Percentiles rank a stretch among this genome's conserved stretches.
Conservation (phyloP, 2,329 filamentous ascomycete species). For the Berkeleyomyces rouxiae region DNA sequence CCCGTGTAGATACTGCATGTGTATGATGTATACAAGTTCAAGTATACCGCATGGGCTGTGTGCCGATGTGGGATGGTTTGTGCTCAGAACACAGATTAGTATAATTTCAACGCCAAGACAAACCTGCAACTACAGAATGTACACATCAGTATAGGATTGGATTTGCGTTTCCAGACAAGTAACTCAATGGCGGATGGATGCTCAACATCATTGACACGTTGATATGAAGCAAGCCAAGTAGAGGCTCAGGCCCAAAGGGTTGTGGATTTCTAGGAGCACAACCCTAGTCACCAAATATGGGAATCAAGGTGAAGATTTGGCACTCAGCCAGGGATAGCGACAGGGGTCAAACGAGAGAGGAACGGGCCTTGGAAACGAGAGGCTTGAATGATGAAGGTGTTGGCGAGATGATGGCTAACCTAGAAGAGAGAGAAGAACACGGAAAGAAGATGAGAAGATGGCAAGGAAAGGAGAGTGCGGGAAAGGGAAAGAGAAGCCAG, state of each 20-base stretch:
- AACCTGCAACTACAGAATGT: too few species aligned
- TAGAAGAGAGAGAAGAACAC: not conserved
- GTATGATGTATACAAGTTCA: too few species aligned
- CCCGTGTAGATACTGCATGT: not conserved
- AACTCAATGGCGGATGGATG: not conserved
- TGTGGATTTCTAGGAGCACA: conserved; percentile 1
- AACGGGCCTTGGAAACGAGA: not conserved
- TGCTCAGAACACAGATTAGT: too few species aligned
- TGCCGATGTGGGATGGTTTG: too few species aligned
- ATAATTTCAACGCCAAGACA: too few species aligned
- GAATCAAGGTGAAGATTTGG: not conserved
- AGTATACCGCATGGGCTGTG: too few species aligned
- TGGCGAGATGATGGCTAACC: not conserved
- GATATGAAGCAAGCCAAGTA: not conserved
- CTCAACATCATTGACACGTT: not conserved
- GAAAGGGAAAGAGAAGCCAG: not conserved
- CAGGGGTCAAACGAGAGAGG: conserved; percentile 5
- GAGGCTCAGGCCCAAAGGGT: not conserved
- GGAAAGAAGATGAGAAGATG: not conserved
- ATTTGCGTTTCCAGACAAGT: too few species aligned
- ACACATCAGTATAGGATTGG: too few species aligned
- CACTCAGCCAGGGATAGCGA: not conserved
- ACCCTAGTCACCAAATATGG: not conserved
- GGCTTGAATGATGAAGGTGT: not conserved
- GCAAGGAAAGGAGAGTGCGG: not conserved